Evolutionary conservation across 768 basidiomycete genomes (phyloP).

Genomic region (Ramaria sp.): DNA sequence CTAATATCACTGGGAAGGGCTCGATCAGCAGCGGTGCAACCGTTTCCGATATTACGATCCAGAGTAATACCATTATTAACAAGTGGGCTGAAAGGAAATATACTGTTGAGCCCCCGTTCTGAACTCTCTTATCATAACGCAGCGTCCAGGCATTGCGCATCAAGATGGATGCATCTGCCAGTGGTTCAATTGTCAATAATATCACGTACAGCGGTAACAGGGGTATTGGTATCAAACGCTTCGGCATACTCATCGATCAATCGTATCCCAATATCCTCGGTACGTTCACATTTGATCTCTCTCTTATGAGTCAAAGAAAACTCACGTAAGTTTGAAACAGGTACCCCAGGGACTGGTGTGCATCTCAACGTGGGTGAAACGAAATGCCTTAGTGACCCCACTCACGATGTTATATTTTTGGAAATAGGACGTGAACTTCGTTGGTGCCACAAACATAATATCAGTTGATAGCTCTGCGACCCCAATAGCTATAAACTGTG

Average conservation of each 20-base stretch:
- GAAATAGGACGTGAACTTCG: slow-evolving; percentile 39
- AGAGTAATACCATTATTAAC: slow-evolving; percentile 42
- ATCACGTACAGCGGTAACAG: slow-evolving; percentile 31
- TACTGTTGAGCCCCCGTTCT: background rate
- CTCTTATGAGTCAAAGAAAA: background rate
- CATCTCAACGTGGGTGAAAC: slow-evolving; percentile 36
- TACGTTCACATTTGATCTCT: background rate
- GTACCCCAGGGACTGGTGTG: slow-evolving; percentile 44
- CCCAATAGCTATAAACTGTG: slow-evolving; percentile 46
- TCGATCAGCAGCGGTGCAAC: slow-evolving; percentile 37
- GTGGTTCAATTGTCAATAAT: slow-evolving; percentile 34
- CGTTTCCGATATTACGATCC: slow-evolving; percentile 38
- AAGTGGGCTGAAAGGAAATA: slow-evolving; percentile 25
- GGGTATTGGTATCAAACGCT: slow-evolving; percentile 34
- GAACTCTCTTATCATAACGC: background rate
- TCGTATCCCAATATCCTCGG: slow-evolving; percentile 46
- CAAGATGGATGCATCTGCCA: slow-evolving; percentile 39
- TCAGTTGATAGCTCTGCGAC: slow-evolving; percentile 31
- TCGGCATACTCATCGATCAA: slow-evolving; percentile 54
- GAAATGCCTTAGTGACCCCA: background rate
- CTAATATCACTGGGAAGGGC: slow-evolving; percentile 14
- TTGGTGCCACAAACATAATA: slow-evolving; percentile 28
- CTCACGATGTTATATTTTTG: background rate
- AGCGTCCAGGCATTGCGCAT: slow-evolving; percentile 51
- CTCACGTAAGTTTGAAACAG: background rate